Evolutionary conservation across 139 green algal genomes (phyloP).

Genomic region (Chlorella sp.): DNA sequence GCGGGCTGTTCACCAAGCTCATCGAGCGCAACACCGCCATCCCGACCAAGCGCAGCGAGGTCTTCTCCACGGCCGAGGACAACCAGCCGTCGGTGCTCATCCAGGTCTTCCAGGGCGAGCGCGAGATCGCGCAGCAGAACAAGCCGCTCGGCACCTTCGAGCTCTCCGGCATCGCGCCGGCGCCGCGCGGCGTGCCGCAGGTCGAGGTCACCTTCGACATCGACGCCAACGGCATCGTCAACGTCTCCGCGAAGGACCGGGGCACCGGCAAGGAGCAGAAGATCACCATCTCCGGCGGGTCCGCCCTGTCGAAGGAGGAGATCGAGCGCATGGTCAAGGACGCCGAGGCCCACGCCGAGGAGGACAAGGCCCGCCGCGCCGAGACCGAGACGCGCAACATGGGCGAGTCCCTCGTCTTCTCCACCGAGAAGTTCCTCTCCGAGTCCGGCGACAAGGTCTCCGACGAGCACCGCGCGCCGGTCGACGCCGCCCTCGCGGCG

Average conservation of each 20-base stretch:
- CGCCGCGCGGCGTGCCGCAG: slow-evolving; percentile 90
- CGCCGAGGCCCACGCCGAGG: slow-evolving; percentile 16
- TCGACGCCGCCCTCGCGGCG: too few relatives aligned
- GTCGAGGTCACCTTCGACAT: slow-evolving; percentile 90
- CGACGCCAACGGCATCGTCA: slow-evolving; percentile 95
- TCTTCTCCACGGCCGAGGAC: slow-evolving; percentile 96
- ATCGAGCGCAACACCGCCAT: slow-evolving; percentile 94
- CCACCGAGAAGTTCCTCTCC: too few relatives aligned
- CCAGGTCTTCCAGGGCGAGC: slow-evolving; percentile 81
- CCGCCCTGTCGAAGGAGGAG: slow-evolving; percentile 54
- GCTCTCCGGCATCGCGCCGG: slow-evolving; percentile 88
- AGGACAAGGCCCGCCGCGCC: slow-evolving; percentile 15
- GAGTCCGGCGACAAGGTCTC: too few relatives aligned
- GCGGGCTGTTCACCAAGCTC: slow-evolving; percentile 69
- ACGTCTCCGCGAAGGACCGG: slow-evolving; percentile 91
- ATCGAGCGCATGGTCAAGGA: slow-evolving; percentile 52
- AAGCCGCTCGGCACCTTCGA: slow-evolving; percentile 95
- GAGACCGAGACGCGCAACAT: too few relatives aligned
- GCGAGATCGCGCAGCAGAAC: slow-evolving; percentile 78
- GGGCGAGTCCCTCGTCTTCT: too few relatives aligned
- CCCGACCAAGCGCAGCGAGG: slow-evolving; percentile 95
- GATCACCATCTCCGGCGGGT: slow-evolving; percentile 86
- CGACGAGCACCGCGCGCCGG: too few relatives aligned
- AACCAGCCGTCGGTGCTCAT: slow-evolving; percentile 94
- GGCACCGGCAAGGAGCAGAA: slow-evolving; percentile 73